Base-by-base conservation (phyloP, 169 alveolate genomes). In the Eimeria maxima region DNA sequence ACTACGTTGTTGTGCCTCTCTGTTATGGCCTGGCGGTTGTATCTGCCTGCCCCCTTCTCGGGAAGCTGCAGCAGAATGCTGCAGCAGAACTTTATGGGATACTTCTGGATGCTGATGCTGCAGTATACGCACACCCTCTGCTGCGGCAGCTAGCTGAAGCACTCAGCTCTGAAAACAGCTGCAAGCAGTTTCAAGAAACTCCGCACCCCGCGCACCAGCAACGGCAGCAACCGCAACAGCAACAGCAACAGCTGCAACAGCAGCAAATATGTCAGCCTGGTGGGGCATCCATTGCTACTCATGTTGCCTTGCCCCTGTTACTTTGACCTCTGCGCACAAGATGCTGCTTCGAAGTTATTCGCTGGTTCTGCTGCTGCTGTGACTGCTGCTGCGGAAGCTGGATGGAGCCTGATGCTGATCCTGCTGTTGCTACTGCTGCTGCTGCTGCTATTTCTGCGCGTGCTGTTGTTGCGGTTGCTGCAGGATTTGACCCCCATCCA, bases 21-120 rank as follows among this genome's bases (percentile, higher is more conserved):
- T 81, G 74, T 45, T 93, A 93, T 44, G 96, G 94, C 33, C 80
- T 93, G 11, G 80, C 93, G 2, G 96, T 47, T 16, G 73, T 93
- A 42, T 44, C 81, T 16, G 87, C 60, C 14, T 65, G 69, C 33
- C 94, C 96, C 69, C 83, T 86, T 88, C 88, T 74, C 4, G 67
- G 94, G 11, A 13, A 10, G 93, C 89, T 93, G 86, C 94, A 81
- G 94, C 84, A 67, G 69, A 65, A 47, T 10, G 96, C 88, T 6
- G 65, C 81, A 18, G 81, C 94, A 29, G 88, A 80, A 14, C 91
- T 93, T 10, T 83, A 93, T 65, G 55, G 80, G 53, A 60, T 93
- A 89, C 92, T 93, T 33, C 42, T 57, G n/a, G 93, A 83, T 20
- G 93, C 93, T 57, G 93, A 87, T 63, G 81, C 93, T 60, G 93